A percentile compares a stretch with the other conserved stretches of the same genome.
Evolutionary conservation across 2,329 filamentous ascomycete genomes (phyloP).

Genomic region (Samsoniella hepiali): DNA sequence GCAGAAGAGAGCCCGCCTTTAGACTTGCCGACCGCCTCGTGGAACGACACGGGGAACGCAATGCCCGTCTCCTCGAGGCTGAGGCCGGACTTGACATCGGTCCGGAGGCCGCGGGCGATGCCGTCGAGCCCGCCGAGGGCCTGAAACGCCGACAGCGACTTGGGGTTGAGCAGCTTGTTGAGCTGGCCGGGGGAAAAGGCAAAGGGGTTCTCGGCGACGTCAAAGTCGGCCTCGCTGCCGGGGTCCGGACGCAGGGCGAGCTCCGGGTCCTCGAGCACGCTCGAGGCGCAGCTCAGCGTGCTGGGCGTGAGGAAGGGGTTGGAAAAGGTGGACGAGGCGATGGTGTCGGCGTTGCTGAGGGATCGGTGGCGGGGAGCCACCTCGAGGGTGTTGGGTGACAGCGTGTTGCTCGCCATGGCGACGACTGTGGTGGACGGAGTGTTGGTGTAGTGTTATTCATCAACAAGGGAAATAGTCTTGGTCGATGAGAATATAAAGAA

Average conservation of each 20-base stretch:
- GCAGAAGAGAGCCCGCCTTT: slow-evolving; percentile 39
- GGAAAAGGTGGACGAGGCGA: slow-evolving; percentile 21
- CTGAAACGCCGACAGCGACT: slow-evolving; percentile 70
- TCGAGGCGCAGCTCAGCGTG: slow-evolving; percentile 21
- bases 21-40: slow-evolving; percentile 47
- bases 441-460: background rate
- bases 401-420: slow-evolving; percentile 14
- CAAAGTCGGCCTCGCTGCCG: slow-evolving; percentile 67
- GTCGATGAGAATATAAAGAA: background rate
- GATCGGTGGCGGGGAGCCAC: slow-evolving; percentile 18
- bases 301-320: slow-evolving; percentile 28
- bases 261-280: slow-evolving; percentile 32
- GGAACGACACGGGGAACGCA: slow-evolving; percentile 64
- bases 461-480: background rate
- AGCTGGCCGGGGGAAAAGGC: slow-evolving; percentile 71
- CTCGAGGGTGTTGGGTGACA: slow-evolving; percentile 17
- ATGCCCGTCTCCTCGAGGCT: slow-evolving; percentile 65
- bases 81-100: slow-evolving; percentile 62
- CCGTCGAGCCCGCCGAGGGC: slow-evolving; percentile 71
- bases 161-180: slow-evolving; percentile 76
- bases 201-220: slow-evolving; percentile 65
- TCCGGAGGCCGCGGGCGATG: slow-evolving; percentile 69
- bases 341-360: slow-evolving; percentile 23
- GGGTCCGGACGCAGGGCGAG: slow-evolving; percentile 67
- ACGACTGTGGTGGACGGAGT: background rate